Base-by-base conservation (phyloP, 805 yeast genomes). In the Maudiozyma serrabonitensis region DNA sequence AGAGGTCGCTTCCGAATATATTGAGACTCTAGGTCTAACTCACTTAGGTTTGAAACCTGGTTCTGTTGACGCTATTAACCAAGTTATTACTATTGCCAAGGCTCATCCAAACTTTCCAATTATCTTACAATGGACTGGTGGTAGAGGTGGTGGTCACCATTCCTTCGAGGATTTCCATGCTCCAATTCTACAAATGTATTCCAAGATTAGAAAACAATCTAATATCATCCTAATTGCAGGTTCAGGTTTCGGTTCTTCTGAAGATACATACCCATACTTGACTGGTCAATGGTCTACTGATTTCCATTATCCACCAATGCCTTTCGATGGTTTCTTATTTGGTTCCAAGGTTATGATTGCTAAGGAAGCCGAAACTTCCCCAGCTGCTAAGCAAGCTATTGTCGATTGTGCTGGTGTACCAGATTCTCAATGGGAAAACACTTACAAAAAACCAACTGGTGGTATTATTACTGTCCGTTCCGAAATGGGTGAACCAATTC, bases 91-190 rank as follows among this genome's bases (percentile, higher is more conserved):
- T 53, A 93, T 93, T 65, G 99, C 99, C 49, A 87, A 86, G 66
- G 90, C 95, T 46, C 95, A 90, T 72, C 99, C 99, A 57, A 73
- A 69, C 55, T 93, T 93, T 90, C 99, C 99, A 56, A 88, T 93
- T 63, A 91, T 93, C 49, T 74, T 93, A 61, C 99, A 93, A 76
- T 93, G 99, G 99, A 93, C 99, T 52, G 99, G 98, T 79, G 99
- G 99, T 71, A 90, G 99, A 79, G 99, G 97, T 75, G 99, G 99
- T 79, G 99, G 99, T 66, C 99, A 93, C 70, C 99, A 93, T 71
- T 91, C 98, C 46, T 93, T 82, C 65, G 99, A 93, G 77, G 99
- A 93, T 74, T 89, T 91, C 93, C 99, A 93, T 71, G 91, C 90
- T 66, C 98, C 99, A 58, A 79, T 93, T 58, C 74, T 93, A 65